These are phyloP conservation scores for Arthrobotrys megalospora DNA, from an alignment of 2,329 filamentous ascomycete species.

Conservation along the genomic window DNA sequence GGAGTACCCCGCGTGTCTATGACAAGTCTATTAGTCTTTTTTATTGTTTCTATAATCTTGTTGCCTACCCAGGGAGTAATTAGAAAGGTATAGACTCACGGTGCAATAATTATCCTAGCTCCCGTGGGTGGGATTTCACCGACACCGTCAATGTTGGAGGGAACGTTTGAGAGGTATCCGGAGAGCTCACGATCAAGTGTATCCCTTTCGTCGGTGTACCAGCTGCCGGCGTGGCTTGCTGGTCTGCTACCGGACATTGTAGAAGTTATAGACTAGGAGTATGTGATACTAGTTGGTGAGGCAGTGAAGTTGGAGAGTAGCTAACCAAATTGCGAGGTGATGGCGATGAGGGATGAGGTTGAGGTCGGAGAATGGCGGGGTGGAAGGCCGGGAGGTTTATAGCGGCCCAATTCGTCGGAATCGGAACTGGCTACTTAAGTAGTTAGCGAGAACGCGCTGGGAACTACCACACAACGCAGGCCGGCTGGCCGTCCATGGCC, in stretches of 20 bases:
- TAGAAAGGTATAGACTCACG: conserved; percentile 72
- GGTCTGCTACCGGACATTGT: conserved; percentile 41
- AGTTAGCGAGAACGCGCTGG: conserved; percentile 37
- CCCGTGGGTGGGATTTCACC: conserved; percentile 67
- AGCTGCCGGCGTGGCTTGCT: conserved; percentile 85
- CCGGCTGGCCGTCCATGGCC: too few species aligned
- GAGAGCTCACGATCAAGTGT: conserved; percentile 80
- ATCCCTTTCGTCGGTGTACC: conserved; percentile 79
- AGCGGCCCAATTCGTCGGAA: not conserved
- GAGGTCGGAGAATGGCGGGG: not conserved
- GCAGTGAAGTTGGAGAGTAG: too few species aligned
- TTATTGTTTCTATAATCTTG: too few species aligned
- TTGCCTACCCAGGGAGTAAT: not conserved
- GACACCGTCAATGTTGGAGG: conserved; percentile 75
- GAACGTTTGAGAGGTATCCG: conserved; percentile 80
- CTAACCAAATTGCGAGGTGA: not conserved
- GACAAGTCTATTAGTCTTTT: conserved; percentile 39
- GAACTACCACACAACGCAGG: conserved; percentile 27
- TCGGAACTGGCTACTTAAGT: not conserved
- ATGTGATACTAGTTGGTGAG: not conserved
- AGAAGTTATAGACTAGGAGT: not conserved
- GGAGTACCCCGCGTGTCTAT: conserved; percentile 90
- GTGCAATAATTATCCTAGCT: conserved; percentile 90
- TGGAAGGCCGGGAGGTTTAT: not conserved
- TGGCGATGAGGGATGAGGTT: not conserved